phyloP scores from a whole-genome alignment of 345 rosid genomes.

The Erodium maritimum region DNA sequence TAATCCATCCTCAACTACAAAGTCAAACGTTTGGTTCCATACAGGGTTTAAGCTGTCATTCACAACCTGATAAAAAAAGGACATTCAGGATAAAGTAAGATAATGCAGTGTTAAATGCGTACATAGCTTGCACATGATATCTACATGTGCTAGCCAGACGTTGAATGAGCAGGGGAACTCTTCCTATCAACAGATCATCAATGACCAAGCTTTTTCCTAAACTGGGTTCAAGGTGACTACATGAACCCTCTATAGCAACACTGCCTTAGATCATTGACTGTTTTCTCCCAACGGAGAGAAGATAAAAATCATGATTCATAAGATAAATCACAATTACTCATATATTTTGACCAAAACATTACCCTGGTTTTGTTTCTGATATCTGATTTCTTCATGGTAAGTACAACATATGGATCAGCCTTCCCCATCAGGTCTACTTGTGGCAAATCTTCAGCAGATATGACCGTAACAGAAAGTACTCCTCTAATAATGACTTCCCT shows the following conservation, averaged over 20 bases:
- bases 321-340: neutral
- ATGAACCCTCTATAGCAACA: neutral
- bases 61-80: constrained; percentile 42
- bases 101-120: neutral
- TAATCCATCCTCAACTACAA: constrained; percentile 84
- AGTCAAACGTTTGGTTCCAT: constrained; percentile 93
- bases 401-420: constrained; percentile 71
- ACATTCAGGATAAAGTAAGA: neutral
- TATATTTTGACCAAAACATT: constrained; percentile 5
- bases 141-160: too few relatives aligned
- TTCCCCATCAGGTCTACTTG: constrained; percentile 63
- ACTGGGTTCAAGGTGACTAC: too few relatives aligned
- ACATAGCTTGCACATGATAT: too few relatives aligned
- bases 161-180: too few relatives aligned
- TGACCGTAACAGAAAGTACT: constrained; percentile 61
- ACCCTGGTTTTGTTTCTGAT: constrained; percentile 65
- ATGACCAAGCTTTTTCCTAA: too few relatives aligned
- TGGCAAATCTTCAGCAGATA: constrained; percentile 67
- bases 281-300: too few relatives aligned
- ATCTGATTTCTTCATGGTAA: constrained; percentile 65
- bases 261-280: too few relatives aligned
- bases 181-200: too few relatives aligned
- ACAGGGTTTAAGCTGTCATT: constrained; percentile 71
- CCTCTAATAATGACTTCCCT: constrained; percentile 68
- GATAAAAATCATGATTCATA: neutral